Evolutionary conservation across 768 basidiomycete genomes (phyloP).

Genomic region (Phlebiopsis flavidoalba): DNA sequence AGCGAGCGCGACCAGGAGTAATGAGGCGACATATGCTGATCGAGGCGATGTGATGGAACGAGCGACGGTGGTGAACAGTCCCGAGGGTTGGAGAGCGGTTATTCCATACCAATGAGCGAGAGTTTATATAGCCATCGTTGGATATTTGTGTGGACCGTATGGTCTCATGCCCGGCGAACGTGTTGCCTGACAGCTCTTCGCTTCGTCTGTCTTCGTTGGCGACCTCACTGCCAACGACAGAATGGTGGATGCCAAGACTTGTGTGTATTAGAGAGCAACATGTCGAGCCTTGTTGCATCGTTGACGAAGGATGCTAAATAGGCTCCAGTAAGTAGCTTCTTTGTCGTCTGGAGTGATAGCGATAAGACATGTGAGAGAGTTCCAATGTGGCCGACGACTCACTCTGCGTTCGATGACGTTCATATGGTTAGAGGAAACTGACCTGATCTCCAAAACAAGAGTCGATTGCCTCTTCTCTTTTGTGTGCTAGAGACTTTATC

Average conservation of each 20-base stretch:
- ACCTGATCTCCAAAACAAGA: too few relatives aligned
- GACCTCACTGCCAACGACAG: neutral
- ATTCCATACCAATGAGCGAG: neutral
- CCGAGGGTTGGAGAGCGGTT: too few relatives aligned
- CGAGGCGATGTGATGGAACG: too few relatives aligned
- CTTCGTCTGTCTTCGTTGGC: neutral
- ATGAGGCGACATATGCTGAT: neutral
- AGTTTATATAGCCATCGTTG: neutral
- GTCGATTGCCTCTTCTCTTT: too few relatives aligned
- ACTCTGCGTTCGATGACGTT: neutral
- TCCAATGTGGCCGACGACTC: neutral
- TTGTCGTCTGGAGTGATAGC: neutral
- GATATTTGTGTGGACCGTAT: neutral
- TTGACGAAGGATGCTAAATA: neutral
- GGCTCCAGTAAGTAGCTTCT: neutral
- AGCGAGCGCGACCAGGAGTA: slow-evolving; percentile 1
- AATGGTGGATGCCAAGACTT: neutral
- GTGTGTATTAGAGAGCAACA: neutral
- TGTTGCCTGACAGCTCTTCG: neutral
- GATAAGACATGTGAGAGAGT: neutral
- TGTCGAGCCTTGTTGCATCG: neutral
- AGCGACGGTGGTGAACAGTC: too few relatives aligned
- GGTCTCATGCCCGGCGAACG: neutral
- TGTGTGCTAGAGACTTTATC: too few relatives aligned
- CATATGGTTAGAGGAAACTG: neutral